These are phyloP conservation scores for Parastagonospora avenae DNA, from an alignment of 2,329 filamentous ascomycete species.

Conservation along the genomic window DNA sequence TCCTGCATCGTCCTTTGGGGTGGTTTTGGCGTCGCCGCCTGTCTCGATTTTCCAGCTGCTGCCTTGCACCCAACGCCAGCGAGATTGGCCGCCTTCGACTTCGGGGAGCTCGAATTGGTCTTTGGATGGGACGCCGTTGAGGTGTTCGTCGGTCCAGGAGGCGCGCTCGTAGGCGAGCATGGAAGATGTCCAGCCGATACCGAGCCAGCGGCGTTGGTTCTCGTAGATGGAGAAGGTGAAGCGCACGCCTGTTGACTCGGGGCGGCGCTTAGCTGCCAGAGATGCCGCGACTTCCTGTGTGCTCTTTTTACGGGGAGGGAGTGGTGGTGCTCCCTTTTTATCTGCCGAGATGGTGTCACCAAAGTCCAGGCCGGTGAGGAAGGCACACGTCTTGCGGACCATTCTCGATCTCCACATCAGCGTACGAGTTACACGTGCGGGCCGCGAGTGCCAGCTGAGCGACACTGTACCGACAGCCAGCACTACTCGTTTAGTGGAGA, in stretches of 20 bases:
- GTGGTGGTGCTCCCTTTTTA: constrained; percentile 41
- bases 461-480: constrained; percentile 85
- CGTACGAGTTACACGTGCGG: constrained; percentile 80
- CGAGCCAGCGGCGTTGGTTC: constrained; percentile 94
- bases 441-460: constrained; percentile 89
- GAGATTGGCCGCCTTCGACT: constrained; percentile 65
- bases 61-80: constrained; percentile 82
- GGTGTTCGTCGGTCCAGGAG: constrained; percentile 95
- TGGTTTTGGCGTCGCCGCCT: constrained; percentile 54
- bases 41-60: constrained; percentile 89
- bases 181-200: constrained; percentile 91
- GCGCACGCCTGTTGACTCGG: constrained; percentile 74
- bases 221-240: constrained; percentile 98
- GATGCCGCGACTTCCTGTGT: constrained; percentile 55
- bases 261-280: constrained; percentile 47
- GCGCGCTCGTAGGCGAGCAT: constrained; percentile 88
- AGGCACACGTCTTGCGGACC: constrained; percentile 70
- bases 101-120: constrained; percentile 73
- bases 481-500: constrained; percentile 83
- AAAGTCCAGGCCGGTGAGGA: constrained; percentile 82
- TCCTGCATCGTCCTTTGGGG: constrained; percentile 62
- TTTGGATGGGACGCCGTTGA: constrained; percentile 77
- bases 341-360: constrained; percentile 48
- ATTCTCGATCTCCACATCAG: constrained; percentile 87
- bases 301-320: constrained; percentile 52